phyloP scores from a whole-genome alignment of 1,139 yeast species.

The Starmera stellimalicola region DNA sequence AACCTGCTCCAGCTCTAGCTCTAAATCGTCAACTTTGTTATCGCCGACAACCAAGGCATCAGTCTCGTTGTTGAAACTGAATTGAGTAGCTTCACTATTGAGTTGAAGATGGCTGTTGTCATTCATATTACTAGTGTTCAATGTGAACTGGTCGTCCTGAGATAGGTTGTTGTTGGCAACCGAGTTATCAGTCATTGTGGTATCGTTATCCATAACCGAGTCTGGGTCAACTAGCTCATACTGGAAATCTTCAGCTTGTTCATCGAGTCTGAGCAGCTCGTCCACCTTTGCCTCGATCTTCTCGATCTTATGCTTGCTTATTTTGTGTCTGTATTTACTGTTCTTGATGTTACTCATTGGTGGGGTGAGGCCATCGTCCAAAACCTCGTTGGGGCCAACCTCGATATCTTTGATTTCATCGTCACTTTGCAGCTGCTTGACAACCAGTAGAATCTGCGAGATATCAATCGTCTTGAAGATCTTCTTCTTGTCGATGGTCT shows the following conservation, averaged over 20 bases:
- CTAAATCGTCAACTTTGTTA: slow-evolving; percentile 24
- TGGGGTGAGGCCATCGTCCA: slow-evolving; percentile 53
- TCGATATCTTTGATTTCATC: slow-evolving; percentile 36
- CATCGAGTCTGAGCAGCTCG: slow-evolving; percentile 65
- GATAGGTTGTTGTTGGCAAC: slow-evolving; percentile 4
- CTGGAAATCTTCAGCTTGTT: slow-evolving; percentile 72
- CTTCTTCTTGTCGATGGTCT: slow-evolving; percentile 84
- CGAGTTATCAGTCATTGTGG: background rate
- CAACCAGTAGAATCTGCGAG: slow-evolving; percentile 75
- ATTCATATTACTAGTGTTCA: too few species aligned
- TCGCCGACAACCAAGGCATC: slow-evolving; percentile 1
- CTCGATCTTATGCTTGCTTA: slow-evolving; percentile 43
- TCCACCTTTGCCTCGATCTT: slow-evolving; percentile 74
- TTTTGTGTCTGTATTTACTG: slow-evolving; percentile 43
- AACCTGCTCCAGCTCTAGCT: slow-evolving; percentile 29
- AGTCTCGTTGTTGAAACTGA: background rate
- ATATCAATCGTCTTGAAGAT: slow-evolving; percentile 81
- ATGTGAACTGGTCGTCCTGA: too few species aligned
- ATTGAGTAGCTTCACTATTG: too few species aligned
- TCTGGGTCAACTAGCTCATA: slow-evolving; percentile 61
- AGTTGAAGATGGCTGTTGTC: too few species aligned
- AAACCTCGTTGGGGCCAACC: slow-evolving; percentile 24
- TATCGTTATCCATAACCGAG: slow-evolving; percentile 2
- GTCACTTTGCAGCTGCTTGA: slow-evolving; percentile 50
- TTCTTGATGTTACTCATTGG: slow-evolving; percentile 55